A percentile compares a stretch with the other conserved stretches of the same genome.
Evolutionary conservation across 176 grass and related monocot genomes (phyloP).

Genomic region (Urochloa ruziziensis): DNA sequence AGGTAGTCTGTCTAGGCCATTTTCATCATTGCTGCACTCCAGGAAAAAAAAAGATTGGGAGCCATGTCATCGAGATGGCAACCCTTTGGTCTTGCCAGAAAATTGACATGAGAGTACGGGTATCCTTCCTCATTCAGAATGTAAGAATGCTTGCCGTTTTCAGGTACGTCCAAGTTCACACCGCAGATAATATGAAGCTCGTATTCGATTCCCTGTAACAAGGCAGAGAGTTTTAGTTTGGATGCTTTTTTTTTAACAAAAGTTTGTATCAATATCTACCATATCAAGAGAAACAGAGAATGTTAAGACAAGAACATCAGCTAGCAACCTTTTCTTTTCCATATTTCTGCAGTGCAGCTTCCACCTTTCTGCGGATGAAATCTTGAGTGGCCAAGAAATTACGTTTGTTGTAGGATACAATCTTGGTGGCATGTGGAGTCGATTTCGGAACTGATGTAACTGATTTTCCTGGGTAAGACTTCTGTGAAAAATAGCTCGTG

Average conservation of each 20-base stretch:
- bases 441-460: neutral
- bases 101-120: neutral
- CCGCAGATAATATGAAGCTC: conserved; percentile 25
- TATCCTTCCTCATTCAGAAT: neutral
- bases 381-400: neutral
- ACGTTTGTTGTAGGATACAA: neutral
- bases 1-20: neutral
- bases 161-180: neutral
- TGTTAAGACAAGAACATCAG: neutral
- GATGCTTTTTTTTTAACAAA: too few species aligned
- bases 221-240: too few species aligned
- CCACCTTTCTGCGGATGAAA: conserved; percentile 10
- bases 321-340: neutral
- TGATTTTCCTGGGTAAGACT: neutral
- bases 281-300: neutral
- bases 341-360: conserved; percentile 18
- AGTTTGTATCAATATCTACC: neutral
- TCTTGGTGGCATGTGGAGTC: neutral
- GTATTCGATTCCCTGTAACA: neutral
- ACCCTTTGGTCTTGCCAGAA: conserved; percentile 4
- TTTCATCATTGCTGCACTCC: conserved; percentile 13
- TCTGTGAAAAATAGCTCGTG: neutral
- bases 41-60: conserved; percentile 9
- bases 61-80: neutral
- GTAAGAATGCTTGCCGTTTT: neutral